phyloP scores from a whole-genome alignment of 2,329 filamentous ascomycete genomes.

The Cordyceps fumosorosea region DNA sequence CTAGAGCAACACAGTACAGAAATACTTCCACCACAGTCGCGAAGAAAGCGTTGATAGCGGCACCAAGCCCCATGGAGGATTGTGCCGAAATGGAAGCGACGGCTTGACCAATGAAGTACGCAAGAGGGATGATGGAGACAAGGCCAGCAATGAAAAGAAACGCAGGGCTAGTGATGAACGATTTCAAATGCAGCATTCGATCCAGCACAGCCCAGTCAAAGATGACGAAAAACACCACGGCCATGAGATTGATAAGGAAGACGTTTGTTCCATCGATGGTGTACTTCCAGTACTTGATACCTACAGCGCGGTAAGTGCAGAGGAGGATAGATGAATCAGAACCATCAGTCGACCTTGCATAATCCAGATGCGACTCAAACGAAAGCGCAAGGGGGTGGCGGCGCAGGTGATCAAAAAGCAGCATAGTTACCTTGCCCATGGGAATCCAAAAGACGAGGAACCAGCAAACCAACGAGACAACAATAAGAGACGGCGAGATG shows the following conservation, averaged over 20 bases:
- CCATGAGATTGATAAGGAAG: slow-evolving; percentile 95
- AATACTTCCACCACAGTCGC: slow-evolving; percentile 97
- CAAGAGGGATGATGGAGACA: slow-evolving; percentile 88
- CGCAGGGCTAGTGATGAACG: slow-evolving; percentile 71
- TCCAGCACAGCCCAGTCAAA: slow-evolving; percentile 83
- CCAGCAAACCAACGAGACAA: slow-evolving; percentile 89
- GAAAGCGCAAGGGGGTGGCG: slow-evolving; percentile 88
- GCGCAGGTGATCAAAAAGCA: slow-evolving; percentile 85
- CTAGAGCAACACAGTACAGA: slow-evolving; percentile 89
- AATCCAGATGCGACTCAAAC: slow-evolving; percentile 80
- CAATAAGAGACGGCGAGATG: slow-evolving; percentile 75
- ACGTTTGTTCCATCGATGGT: slow-evolving; percentile 98
- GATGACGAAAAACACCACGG: slow-evolving; percentile 88
- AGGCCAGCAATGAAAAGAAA: slow-evolving; percentile 80
- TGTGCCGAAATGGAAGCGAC: slow-evolving; percentile 98
- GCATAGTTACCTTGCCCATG: slow-evolving; percentile 91
- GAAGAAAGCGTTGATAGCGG: slow-evolving; percentile 97
- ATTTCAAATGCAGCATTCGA: slow-evolving; percentile 60
- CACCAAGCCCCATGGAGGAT: slow-evolving; percentile 95
- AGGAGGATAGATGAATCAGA: slow-evolving; percentile 81
- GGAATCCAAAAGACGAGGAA: slow-evolving; percentile 96
- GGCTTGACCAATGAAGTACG: slow-evolving; percentile 97
- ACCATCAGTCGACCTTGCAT: slow-evolving; percentile 62
- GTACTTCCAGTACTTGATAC: slow-evolving; percentile 97
- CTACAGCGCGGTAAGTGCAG: slow-evolving; percentile 94